Conservation (phyloP, 2,329 filamentous ascomycete species). For the Penicillium fuscoglaucum region DNA sequence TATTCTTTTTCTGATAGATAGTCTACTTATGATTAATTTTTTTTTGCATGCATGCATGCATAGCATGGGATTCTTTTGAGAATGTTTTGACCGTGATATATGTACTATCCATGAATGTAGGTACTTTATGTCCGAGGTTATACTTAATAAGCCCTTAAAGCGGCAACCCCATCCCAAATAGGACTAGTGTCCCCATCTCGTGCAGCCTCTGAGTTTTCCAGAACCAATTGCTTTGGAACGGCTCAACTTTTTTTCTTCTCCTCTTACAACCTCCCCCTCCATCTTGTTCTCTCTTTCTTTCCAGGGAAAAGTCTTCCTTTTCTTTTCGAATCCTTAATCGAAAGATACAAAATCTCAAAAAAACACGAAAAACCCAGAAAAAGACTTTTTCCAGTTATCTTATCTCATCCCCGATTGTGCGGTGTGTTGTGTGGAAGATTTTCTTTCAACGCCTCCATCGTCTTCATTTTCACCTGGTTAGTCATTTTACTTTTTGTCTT, state of each 20-base stretch:
- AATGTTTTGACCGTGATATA: neutral
- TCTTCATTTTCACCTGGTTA: slow-evolving; percentile 23
- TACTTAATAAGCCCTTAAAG: slow-evolving; percentile 22
- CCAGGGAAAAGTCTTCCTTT: slow-evolving; percentile 29
- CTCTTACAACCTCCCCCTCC: slow-evolving; percentile 23
- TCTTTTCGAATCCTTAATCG: slow-evolving; percentile 36
- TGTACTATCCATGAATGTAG: neutral
- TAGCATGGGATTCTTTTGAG: slow-evolving; percentile 28
- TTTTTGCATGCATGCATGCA: slow-evolving; percentile 19
- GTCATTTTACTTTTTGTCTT: slow-evolving; percentile 15
- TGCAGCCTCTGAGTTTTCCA: slow-evolving; percentile 38
- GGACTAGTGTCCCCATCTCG: slow-evolving; percentile 26
- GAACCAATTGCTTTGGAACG: slow-evolving; percentile 28
- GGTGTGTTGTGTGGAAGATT: slow-evolving; percentile 35
- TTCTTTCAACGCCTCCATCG: slow-evolving; percentile 29
- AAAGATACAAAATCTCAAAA: slow-evolving; percentile 37
- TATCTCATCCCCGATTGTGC: slow-evolving; percentile 35
- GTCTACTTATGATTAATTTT: neutral
- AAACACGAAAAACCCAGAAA: slow-evolving; percentile 45
- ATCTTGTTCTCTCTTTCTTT: slow-evolving; percentile 28
- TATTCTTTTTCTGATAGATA: slow-evolving; percentile 3
- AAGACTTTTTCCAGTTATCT: slow-evolving; percentile 30
- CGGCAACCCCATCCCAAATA: slow-evolving; percentile 17
- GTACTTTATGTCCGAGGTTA: neutral
- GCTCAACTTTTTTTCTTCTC: slow-evolving; percentile 31